phyloP scores from a whole-genome alignment of 2,329 filamentous ascomycete species.

The Colletotrichum navitas region DNA sequence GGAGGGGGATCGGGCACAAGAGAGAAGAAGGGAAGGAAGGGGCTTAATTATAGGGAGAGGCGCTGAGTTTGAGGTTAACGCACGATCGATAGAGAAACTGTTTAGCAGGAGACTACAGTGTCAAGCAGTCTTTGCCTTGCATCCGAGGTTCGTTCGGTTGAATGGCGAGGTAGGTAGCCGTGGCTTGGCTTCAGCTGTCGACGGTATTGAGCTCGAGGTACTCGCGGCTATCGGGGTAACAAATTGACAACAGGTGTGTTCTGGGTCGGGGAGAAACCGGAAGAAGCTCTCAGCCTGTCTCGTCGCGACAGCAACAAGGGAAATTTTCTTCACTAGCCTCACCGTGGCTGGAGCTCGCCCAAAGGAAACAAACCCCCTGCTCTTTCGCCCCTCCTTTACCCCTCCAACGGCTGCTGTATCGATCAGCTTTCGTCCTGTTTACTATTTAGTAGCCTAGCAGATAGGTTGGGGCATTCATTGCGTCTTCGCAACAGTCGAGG shows the following conservation, averaged over 20 bases:
- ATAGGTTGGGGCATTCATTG: not conserved
- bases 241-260: conserved; percentile 1
- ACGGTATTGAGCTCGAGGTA: conserved; percentile 20
- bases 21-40: not conserved
- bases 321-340: conserved; percentile 39
- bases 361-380: conserved; percentile 23
- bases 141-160: conserved; percentile 42
- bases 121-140: conserved; percentile 13
- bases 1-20: conserved; percentile 14
- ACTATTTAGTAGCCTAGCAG: not conserved
- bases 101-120: conserved; percentile 18
- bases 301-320: conserved; percentile 33
- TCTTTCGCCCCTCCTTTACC: conserved; percentile 39
- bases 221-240: conserved; percentile 31
- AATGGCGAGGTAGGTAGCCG: conserved; percentile 15
- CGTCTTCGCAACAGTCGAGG: not conserved
- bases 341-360: conserved; percentile 34
- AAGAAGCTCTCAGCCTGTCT: conserved; percentile 33
- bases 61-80: conserved; percentile 21
- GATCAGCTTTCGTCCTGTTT: conserved; percentile 1
- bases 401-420: conserved; percentile 15
- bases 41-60: not conserved
- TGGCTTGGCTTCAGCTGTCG: conserved; percentile 14
- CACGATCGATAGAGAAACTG: conserved; percentile 16
- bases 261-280: conserved; percentile 37